Evolutionary conservation across 2,329 filamentous ascomycete genomes (phyloP), one percentile per base, ranked within the genome.

Genomic region (Rachicladosporium sp.): DNA sequence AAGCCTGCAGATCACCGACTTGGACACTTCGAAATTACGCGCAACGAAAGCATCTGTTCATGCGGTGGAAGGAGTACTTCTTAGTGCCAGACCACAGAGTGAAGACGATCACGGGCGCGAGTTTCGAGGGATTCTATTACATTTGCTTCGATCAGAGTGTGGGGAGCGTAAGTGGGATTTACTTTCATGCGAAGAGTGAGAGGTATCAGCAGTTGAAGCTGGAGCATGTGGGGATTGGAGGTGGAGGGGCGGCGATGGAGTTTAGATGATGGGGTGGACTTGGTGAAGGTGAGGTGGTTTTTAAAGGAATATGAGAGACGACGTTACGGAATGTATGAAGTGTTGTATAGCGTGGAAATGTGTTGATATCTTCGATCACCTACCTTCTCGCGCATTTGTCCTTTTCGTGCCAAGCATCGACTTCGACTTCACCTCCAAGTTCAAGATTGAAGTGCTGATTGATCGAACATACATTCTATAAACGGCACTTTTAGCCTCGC

Each of bases 31-130:
- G 67, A 48, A 81, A 93, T 51, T 76, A 81, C 50, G 74, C 77
- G 35, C 82, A 93, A 56, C 73, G 78, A 47, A 88, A 95, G 51
- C 80, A 93, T 58, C 80, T 98, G 27, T 98, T 95, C 56, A 98
- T 98, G 91, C 78, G 91, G 44, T 98, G 91, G 91, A 98, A 98
- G 63, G 91, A 98, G 57, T 87, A 93, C 54, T 98, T 98, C 54
- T 69, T 98, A 1, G 91, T 98, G 1, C 91, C 91, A 1, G 88
- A 98, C 55, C 91, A 98, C 59, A 76, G 84, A 10, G 87, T 96
- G 12, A 76, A 81, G 45, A 93, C 84, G 8, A 94, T 98, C 45
- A 83, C 78, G 29, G 91, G 91, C 11, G 91, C 91, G 6, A 96
- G 89, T 56, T 98, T 96, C 44, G 91, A 98, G 57, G 91, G 91